Evolutionary conservation across 352 stramenopile genomes (phyloP).

Genomic region (Globisporangium camurandrum): DNA sequence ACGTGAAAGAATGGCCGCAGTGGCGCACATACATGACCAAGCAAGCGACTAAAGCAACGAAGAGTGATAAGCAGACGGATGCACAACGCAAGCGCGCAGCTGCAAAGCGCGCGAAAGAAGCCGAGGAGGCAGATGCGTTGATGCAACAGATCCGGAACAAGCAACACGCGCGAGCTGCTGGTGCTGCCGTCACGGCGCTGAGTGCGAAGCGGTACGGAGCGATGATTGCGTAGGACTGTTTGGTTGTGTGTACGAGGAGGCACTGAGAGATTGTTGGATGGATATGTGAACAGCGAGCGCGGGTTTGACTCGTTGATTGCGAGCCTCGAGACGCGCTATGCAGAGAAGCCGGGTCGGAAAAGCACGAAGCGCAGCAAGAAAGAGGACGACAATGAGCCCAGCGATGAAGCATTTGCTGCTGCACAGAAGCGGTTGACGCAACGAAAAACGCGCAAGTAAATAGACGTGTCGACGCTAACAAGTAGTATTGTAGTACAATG

Average conservation of each 20-base stretch:
- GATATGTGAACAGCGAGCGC: constrained; percentile 33
- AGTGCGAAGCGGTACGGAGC: constrained; percentile 25
- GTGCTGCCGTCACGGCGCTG: constrained; percentile 22
- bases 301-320: constrained; percentile 52
- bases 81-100: constrained; percentile 34
- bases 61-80: constrained; percentile 14
- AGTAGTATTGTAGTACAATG: too few relatives aligned
- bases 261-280: too few relatives aligned
- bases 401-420: constrained; percentile 59
- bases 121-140: constrained; percentile 49
- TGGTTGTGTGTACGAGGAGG: background rate
- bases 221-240: constrained; percentile 4
- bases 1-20: constrained; percentile 28
- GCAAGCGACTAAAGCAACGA: constrained; percentile 30
- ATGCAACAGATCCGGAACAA: constrained; percentile 55
- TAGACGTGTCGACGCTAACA: too few relatives aligned
- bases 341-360: constrained; percentile 22
- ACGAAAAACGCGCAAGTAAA: too few relatives aligned
- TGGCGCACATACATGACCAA: constrained; percentile 44
- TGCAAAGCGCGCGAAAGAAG: constrained; percentile 53
- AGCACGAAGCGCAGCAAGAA: constrained; percentile 29
- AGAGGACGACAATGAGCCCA: constrained; percentile 28
- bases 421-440: constrained; percentile 41
- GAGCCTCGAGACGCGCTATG: constrained; percentile 59
- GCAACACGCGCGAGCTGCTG: constrained; percentile 27